These are phyloP conservation scores for Macrolepiota albuminosa DNA, from an alignment of 768 basidiomycete genomes.

Conservation along the genomic window DNA sequence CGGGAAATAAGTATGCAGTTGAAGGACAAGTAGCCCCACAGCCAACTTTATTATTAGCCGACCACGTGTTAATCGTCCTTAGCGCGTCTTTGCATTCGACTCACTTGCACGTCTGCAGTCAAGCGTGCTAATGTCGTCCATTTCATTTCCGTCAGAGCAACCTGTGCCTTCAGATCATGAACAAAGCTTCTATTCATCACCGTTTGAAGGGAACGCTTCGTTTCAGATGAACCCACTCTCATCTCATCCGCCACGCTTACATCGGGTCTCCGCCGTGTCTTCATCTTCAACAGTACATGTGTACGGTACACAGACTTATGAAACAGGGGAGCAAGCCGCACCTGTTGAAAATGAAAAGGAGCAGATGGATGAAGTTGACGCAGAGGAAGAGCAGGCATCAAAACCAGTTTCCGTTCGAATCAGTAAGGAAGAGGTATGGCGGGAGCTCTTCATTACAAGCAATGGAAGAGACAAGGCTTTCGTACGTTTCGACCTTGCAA, in stretches of 20 bases:
- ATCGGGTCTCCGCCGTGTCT: conserved; percentile 48
- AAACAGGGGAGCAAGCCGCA: conserved; percentile 36
- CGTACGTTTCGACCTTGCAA: conserved; percentile 39
- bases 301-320: conserved; percentile 37
- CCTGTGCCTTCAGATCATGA: conserved; percentile 39
- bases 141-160: conserved; percentile 53
- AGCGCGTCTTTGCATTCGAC: conserved; percentile 7
- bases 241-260: conserved; percentile 74
- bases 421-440: conserved; percentile 66
- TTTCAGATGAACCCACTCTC: conserved; percentile 85
- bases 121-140: conserved; percentile 50
- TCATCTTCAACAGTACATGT: conserved; percentile 29
- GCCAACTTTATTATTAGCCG: conserved; percentile 6
- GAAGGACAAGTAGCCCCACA: not conserved
- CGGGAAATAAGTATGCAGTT: not conserved
- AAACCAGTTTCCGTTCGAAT: conserved; percentile 44
- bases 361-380: conserved; percentile 35
- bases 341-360: conserved; percentile 28
- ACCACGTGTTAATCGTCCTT: conserved; percentile 16
- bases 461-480: conserved; percentile 83
- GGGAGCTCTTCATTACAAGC: conserved; percentile 73
- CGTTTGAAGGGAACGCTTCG: conserved; percentile 53
- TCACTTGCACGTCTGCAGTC: conserved; percentile 1
- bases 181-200: conserved; percentile 49
- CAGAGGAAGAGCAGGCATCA: conserved; percentile 43